Percentiles rank a stretch among this genome's conserved stretches.
Conservation (phyloP, 108 stramenopile genomes). For the Aureococcus anophagefferens region DNA sequence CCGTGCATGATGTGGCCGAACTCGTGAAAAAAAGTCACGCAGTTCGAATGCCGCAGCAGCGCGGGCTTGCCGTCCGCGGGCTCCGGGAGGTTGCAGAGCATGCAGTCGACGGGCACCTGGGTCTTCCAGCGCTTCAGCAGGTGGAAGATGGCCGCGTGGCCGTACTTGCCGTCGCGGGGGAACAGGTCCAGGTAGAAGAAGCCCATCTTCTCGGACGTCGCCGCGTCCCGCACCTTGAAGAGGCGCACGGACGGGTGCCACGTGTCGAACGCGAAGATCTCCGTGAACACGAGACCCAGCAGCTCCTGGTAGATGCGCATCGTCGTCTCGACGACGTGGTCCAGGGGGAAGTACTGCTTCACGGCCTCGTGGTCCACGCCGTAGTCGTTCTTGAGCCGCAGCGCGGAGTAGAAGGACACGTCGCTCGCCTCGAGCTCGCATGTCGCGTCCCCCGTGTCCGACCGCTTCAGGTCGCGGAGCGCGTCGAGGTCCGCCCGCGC, state of each 20-base stretch:
- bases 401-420: conserved; percentile 27
- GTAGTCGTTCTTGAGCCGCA: conserved; percentile 26
- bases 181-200: conserved; percentile 22
- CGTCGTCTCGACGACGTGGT: conserved; percentile 37
- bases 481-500: conserved; percentile 22
- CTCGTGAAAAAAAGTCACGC: conserved; percentile 36
- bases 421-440: conserved; percentile 41
- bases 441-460: conserved; percentile 15
- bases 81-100: conserved; percentile 41
- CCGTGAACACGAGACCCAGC: conserved; percentile 32
- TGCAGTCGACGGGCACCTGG: conserved; percentile 39
- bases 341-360: conserved; percentile 35
- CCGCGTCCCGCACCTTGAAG: conserved; percentile 31
- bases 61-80: conserved; percentile 27
- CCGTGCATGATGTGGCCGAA: conserved; percentile 41
- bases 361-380: conserved; percentile 38
- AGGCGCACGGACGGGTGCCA: conserved; percentile 41
- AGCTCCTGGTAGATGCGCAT: conserved; percentile 42
- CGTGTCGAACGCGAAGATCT: conserved; percentile 31
- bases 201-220: conserved; percentile 17
- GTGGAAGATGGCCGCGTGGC: conserved; percentile 42
- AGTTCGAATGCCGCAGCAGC: conserved; percentile 27
- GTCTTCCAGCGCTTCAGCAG: conserved; percentile 23
- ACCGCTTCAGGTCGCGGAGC: conserved; percentile 23
- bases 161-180: conserved; percentile 24